These are phyloP conservation scores for Penicillium angulare DNA, from an alignment of 495 filamentous ascomycete genomes.

Conservation along the genomic window DNA sequence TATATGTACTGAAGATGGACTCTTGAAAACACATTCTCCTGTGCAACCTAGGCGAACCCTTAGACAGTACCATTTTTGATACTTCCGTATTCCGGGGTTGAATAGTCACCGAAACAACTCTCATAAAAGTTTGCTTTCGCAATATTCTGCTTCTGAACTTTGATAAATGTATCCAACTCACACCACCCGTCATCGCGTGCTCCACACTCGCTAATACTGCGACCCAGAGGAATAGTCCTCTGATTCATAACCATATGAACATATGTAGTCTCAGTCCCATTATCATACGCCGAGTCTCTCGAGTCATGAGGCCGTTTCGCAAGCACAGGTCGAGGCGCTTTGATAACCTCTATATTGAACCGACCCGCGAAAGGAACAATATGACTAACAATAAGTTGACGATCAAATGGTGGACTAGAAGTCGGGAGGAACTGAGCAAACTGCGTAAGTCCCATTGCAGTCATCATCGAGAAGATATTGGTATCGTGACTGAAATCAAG, in stretches of 20 bases:
- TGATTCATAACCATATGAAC: slow-evolving; percentile 3
- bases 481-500: slow-evolving; percentile 43
- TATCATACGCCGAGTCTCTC: neutral
- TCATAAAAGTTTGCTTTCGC: neutral
- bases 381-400: neutral
- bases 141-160: slow-evolving; percentile 1
- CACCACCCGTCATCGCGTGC: slow-evolving; percentile 3
- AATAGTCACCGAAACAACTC: slow-evolving; percentile 5
- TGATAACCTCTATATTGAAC: slow-evolving; percentile 2
- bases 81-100: neutral
- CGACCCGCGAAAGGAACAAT: slow-evolving; percentile 2
- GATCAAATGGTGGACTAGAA: neutral
- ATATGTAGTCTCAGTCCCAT: neutral
- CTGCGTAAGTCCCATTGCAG: slow-evolving; percentile 45
- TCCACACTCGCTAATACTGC: slow-evolving; percentile 1
- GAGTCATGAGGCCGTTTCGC: neutral
- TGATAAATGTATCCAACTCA: neutral
- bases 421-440: neutral
- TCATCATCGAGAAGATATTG: slow-evolving; percentile 41
- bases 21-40: too few relatives aligned
- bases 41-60: too few relatives aligned
- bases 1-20: too few relatives aligned
- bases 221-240: slow-evolving; percentile 1
- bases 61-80: neutral
- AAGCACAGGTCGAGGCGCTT: neutral